Conservation (phyloP, 1,284 basidiomycete species). For the Rhodotorula sp. region DNA sequence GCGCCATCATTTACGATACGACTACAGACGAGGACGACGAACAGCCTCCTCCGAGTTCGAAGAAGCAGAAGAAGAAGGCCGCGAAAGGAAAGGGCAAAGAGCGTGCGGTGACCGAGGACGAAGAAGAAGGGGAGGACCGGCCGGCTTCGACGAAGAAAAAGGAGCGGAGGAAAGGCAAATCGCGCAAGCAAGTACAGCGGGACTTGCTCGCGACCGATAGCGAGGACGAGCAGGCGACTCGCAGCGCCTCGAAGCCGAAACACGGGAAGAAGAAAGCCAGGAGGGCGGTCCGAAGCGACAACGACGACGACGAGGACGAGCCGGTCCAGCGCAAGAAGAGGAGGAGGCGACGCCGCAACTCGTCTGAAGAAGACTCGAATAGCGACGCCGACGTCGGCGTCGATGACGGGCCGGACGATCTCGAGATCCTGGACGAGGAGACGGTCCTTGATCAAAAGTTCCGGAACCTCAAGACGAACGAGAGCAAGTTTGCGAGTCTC, state of each 20-base stretch:
- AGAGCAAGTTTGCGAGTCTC: constrained; percentile 15
- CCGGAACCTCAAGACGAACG: not conserved
- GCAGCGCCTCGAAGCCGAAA: not conserved
- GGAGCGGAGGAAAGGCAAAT: not conserved
- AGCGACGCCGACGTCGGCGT: not conserved
- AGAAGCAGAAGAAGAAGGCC: not conserved
- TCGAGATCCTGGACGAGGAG: constrained; percentile 25
- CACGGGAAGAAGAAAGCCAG: not conserved
- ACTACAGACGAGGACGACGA: constrained; percentile 4
- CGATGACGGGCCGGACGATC: constrained; percentile 25
- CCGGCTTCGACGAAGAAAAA: not conserved
- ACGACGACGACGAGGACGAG: not conserved
- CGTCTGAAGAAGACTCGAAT: no score
- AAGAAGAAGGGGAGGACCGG: not conserved
- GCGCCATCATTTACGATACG: constrained; percentile 13
- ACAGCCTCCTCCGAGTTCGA: not conserved
- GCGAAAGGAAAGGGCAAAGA: not conserved
- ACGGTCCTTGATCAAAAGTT: constrained; percentile 17
- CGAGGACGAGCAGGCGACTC: not conserved
- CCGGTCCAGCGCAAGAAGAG: constrained; percentile 1
- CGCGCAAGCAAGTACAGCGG: constrained; percentile 6
- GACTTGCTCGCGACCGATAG: not conserved
- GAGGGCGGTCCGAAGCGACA: not conserved
- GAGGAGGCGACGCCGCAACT: not conserved
- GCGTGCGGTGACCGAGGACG: not conserved